Base-by-base conservation (phyloP, 768 basidiomycete species). In the Amyloporia xantha region DNA sequence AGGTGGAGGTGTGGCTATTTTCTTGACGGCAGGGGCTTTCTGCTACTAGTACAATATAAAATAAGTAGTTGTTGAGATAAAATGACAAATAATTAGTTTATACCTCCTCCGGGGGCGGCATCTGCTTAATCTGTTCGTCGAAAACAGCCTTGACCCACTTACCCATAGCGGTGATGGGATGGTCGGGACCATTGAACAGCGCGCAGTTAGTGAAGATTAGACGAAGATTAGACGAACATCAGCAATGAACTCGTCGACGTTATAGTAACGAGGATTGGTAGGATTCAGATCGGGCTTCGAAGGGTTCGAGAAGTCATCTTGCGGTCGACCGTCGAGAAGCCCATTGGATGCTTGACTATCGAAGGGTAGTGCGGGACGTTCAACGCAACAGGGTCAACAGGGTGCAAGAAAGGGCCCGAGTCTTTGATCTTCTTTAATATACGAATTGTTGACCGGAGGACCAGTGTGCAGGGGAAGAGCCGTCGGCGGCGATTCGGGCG, bases 121-220 rank as follows among this genome's bases (percentile, higher is more conserved):
- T 71, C 44, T 89, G 83, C 66, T 89, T 86, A 49, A 92, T 73
- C 62, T 85, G 79, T 67, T 88, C 93, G 63, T 96, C 92, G 58
- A 94, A 95, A 5, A 85, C 76, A 49, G 81, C 81, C 62, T 91
- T 84, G 6, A 98, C 66, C 25, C 82, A 79, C 58, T 85, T 86
- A 11, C 89, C 95, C 74, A 86, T 86, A n/a, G 66, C 62, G 2
- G 81, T 76, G 37, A 98, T 76, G 24, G 73, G 69, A 63, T 97
- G 94, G 44, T 91, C 89, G 2, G 85, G 84, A 1, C 96, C 96
- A 64, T 99, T 99, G 77, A 98, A 99, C 2, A 82, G 82, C 38
- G 82, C 66, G 50, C 88, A 88, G 61, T 99, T 99, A 54, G 77
- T 75, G 68, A 94, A 92, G 51, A 98, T 85, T 48, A n/a, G n/a